These are phyloP conservation scores for Solanum pinnatisectum DNA, from an alignment of 257 asterid genomes.

Conservation along the genomic window DNA sequence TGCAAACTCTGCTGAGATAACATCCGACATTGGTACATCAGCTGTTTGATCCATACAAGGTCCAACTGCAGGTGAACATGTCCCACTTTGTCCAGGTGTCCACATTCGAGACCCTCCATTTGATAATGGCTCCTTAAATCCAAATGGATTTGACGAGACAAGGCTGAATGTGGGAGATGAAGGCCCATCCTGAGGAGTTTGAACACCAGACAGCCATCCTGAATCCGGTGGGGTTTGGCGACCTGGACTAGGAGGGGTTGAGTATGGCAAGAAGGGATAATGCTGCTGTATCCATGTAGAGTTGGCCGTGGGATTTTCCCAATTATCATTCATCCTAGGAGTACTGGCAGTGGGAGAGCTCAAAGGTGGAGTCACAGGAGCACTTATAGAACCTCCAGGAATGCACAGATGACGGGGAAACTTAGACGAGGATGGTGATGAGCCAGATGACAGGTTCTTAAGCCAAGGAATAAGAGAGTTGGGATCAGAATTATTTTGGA, in stretches of 20 bases:
- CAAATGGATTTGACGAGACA: slow-evolving; percentile 70
- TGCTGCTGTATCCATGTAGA: slow-evolving; percentile 66
- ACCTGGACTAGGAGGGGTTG: slow-evolving; percentile 85
- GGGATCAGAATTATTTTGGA: slow-evolving; percentile 42
- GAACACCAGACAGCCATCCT: slow-evolving; percentile 91
- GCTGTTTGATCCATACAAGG: slow-evolving; percentile 62
- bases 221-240: slow-evolving; percentile 80
- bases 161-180: slow-evolving; percentile 92
- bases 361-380: slow-evolving; percentile 94
- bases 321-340: slow-evolving; percentile 63
- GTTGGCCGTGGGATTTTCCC: slow-evolving; percentile 51
- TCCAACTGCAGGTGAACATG: slow-evolving; percentile 81
- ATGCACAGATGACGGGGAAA: slow-evolving; percentile 64
- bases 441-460: slow-evolving; percentile 72
- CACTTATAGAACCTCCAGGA: slow-evolving; percentile 88
- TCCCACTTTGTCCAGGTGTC: slow-evolving; percentile 98
- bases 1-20: slow-evolving; percentile 81
- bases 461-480: slow-evolving; percentile 98
- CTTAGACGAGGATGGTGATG: slow-evolving; percentile 52
- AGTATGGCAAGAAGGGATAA: slow-evolving; percentile 57
- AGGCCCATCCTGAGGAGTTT: slow-evolving; percentile 79
- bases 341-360: slow-evolving; percentile 88
- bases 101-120: slow-evolving; percentile 91
- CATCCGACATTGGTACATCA: slow-evolving; percentile 92
- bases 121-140: slow-evolving; percentile 61